A percentile compares a stretch with the other conserved stretches of the same genome.
phyloP scores from a whole-genome alignment of 176 grass and related monocot species.

The Otatea glauca region DNA sequence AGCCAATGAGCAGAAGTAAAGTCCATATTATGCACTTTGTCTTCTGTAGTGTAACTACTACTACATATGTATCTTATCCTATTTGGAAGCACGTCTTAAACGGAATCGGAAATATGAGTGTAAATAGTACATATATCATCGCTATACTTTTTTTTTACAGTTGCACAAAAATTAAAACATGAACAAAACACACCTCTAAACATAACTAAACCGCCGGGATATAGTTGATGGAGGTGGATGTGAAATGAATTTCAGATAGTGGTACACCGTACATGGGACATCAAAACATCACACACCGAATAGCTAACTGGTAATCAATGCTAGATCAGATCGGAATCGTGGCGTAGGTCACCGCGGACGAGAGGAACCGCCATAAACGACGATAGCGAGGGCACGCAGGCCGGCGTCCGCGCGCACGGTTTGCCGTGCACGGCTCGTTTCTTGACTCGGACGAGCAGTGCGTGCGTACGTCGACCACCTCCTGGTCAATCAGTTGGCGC shows the following conservation, averaged over 20 bases:
- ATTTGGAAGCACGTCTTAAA: not conserved
- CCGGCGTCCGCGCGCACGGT: no score
- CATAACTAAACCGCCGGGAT: no score
- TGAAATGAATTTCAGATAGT: not conserved
- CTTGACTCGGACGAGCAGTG: not conserved
- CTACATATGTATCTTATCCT: conserved; percentile 12
- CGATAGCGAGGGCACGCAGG: not conserved
- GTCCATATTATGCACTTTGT: not conserved
- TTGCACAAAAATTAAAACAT: no score
- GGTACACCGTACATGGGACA: not conserved
- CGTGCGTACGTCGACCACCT: not conserved
- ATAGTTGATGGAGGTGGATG: no score
- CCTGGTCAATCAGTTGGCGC: not conserved
- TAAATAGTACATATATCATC: not conserved
- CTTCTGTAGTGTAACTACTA: not conserved
- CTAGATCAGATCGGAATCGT: not conserved
- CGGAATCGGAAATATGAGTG: conserved; percentile 20
- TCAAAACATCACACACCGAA: no score
- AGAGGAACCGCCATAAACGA: not conserved
- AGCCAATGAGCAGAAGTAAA: not conserved
- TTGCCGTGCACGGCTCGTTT: not conserved
- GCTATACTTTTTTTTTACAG: no score
- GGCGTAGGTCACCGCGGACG: not conserved
- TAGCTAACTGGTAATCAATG: not conserved
- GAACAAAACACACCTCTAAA: no score